A percentile compares a stretch with the other conserved stretches of the same genome.
Evolutionary conservation across 805 yeast genomes (phyloP).

Genomic region (Barnettozyma pratensis): DNA sequence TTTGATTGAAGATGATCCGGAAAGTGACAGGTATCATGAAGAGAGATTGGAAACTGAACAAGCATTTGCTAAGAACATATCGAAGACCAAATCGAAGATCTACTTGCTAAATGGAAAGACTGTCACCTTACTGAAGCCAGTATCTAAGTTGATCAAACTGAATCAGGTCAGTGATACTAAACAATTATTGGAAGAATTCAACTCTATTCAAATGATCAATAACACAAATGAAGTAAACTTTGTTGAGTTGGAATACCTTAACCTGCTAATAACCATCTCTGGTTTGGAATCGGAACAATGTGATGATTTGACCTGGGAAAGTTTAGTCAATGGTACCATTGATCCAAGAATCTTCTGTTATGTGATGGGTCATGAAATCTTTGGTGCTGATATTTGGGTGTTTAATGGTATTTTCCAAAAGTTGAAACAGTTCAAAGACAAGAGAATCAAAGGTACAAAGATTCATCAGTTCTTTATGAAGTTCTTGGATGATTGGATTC

Average conservation of each 20-base stretch:
- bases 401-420: constrained; percentile 17
- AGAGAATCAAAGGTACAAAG: constrained; percentile 16
- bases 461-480: constrained; percentile 14
- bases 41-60: constrained; percentile 11
- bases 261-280: constrained; percentile 29
- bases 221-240: constrained; percentile 32
- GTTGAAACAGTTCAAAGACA: constrained; percentile 9
- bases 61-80: constrained; percentile 15
- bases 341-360: constrained; percentile 22
- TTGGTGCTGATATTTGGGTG: constrained; percentile 17
- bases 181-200: constrained; percentile 22
- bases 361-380: constrained; percentile 12
- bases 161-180: constrained; percentile 4
- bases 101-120: constrained; percentile 9
- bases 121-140: constrained; percentile 16
- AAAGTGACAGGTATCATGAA: background rate
- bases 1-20: constrained; percentile 3
- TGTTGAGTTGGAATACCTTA: constrained; percentile 34
- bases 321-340: constrained; percentile 26
- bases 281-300: constrained; percentile 21
- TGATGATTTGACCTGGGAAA: constrained; percentile 14
- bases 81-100: constrained; percentile 12
- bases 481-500: constrained; percentile 21
- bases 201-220: constrained; percentile 18
- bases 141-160: constrained; percentile 19